Evolutionary conservation across 1,139 yeast species (phyloP).

Genomic region (Suhomyces wounanorum): DNA sequence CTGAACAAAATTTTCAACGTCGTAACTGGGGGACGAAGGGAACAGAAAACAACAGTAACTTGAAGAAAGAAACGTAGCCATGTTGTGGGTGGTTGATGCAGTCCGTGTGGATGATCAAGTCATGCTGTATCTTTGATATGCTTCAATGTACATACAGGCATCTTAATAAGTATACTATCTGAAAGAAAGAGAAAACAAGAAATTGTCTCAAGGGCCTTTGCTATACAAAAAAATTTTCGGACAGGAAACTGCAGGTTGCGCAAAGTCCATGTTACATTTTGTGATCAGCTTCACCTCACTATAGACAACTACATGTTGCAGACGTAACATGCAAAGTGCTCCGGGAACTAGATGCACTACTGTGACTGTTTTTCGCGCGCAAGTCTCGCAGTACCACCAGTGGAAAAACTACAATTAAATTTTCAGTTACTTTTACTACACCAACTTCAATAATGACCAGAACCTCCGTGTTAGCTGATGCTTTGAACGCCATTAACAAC

Average conservation of each 20-base stretch:
- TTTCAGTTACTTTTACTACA: slow-evolving; percentile 11
- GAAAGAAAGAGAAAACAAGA: slow-evolving; percentile 11
- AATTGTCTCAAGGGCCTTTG: not conserved
- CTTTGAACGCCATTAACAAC: slow-evolving; percentile 96
- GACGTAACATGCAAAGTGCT: not conserved
- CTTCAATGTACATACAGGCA: slow-evolving; percentile 29
- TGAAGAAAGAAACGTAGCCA: not conserved
- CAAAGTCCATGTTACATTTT: slow-evolving; percentile 2
- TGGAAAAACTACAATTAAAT: slow-evolving; percentile 4
- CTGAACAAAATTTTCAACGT: not conserved
- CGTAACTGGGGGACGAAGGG: not conserved
- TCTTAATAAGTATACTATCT: slow-evolving; percentile 20
- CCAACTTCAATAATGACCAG: slow-evolving; percentile 73
- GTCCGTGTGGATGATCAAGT: not conserved
- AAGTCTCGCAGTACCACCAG: slow-evolving; percentile 6
- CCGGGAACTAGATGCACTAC: slow-evolving; percentile 1
- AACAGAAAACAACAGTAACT: not conserved
- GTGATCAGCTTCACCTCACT: not conserved
- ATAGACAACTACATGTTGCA: not conserved
- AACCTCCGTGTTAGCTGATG: slow-evolving; percentile 98
- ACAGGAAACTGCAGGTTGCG: not conserved
- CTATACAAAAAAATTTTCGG: slow-evolving; percentile 15
- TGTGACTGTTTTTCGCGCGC: slow-evolving; percentile 15
- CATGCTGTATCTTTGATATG: not conserved
- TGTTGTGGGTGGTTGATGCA: not conserved